These are phyloP conservation scores for Trichoderma afroharzianum DNA, from an alignment of 2,329 filamentous ascomycete genomes.

Conservation along the genomic window DNA sequence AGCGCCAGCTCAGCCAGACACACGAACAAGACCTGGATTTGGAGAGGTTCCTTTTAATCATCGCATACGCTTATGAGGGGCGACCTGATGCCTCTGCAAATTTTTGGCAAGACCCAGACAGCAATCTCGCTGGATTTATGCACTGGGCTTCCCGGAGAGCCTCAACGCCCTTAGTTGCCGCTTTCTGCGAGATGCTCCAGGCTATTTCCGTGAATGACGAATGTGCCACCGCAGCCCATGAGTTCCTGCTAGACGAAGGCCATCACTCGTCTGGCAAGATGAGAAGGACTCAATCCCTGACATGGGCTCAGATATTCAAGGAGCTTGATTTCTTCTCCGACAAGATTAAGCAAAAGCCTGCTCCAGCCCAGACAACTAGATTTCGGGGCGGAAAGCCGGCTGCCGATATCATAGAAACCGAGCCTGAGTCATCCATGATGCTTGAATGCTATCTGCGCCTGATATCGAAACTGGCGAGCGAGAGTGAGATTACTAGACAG, in stretches of 20 bases:
- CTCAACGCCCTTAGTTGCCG: slow-evolving; percentile 91
- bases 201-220: slow-evolving; percentile 79
- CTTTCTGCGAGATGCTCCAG: slow-evolving; percentile 94
- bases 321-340: slow-evolving; percentile 82
- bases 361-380: slow-evolving; percentile 35
- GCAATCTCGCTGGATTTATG: slow-evolving; percentile 89
- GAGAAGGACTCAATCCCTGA: slow-evolving; percentile 77
- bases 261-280: slow-evolving; percentile 71
- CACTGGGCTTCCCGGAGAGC: slow-evolving; percentile 95
- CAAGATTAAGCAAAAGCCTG: slow-evolving; percentile 70
- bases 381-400: slow-evolving; percentile 59
- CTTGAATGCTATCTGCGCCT: slow-evolving; percentile 89
- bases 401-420: slow-evolving; percentile 68
- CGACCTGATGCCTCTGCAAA: slow-evolving; percentile 78
- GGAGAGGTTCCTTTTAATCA: slow-evolving; percentile 87
- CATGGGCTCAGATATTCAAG: slow-evolving; percentile 88
- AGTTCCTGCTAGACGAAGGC: slow-evolving; percentile 84
- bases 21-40: slow-evolving; percentile 70
- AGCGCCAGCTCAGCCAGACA: slow-evolving; percentile 63
- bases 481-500: slow-evolving; percentile 67
- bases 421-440: slow-evolving; percentile 95
- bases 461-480: slow-evolving; percentile 73
- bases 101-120: slow-evolving; percentile 91
- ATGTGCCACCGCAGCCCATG: slow-evolving; percentile 80
- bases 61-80: slow-evolving; percentile 86